phyloP scores from a whole-genome alignment of 345 rosid genomes.

The Melastoma malabathricum region DNA sequence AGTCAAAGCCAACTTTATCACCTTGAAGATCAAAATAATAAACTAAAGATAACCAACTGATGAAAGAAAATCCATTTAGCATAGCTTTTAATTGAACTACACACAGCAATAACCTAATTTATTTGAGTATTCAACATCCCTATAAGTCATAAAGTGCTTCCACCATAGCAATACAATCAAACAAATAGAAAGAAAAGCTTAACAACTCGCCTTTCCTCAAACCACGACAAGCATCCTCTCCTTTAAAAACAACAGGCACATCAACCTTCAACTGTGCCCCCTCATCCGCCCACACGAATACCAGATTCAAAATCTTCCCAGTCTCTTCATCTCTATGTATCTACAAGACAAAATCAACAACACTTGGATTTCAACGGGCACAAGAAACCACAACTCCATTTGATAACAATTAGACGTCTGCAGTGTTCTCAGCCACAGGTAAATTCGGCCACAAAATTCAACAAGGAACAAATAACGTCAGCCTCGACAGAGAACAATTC shows the following conservation, averaged over 20 bases:
- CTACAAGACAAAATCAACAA: conserved; percentile 18
- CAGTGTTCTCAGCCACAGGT: no score
- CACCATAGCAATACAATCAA: neutral
- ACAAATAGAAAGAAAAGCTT: neutral
- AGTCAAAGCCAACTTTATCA: no score
- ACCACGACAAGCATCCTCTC: conserved; percentile 62
- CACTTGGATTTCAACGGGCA: neutral
- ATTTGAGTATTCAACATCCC: neutral
- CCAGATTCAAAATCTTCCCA: conserved; percentile 74
- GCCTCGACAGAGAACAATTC: neutral
- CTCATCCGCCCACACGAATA: conserved; percentile 80
- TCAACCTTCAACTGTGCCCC: conserved; percentile 65
- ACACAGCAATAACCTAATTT: neutral
- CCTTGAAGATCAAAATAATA: no score
- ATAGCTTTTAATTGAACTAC: no score
- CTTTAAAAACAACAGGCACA: conserved; percentile 77
- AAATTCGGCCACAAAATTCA: neutral
- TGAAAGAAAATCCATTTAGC: no score
- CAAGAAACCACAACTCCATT: no score
- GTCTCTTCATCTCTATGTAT: conserved; percentile 69
- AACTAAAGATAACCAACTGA: no score
- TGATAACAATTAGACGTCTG: no score
- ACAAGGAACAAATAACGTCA: neutral
- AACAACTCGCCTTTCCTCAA: conserved; percentile 51
- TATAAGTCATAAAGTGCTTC: no score